Conservation (phyloP, 148 eudicot species). For the Vaccinium corymbosum region DNA sequence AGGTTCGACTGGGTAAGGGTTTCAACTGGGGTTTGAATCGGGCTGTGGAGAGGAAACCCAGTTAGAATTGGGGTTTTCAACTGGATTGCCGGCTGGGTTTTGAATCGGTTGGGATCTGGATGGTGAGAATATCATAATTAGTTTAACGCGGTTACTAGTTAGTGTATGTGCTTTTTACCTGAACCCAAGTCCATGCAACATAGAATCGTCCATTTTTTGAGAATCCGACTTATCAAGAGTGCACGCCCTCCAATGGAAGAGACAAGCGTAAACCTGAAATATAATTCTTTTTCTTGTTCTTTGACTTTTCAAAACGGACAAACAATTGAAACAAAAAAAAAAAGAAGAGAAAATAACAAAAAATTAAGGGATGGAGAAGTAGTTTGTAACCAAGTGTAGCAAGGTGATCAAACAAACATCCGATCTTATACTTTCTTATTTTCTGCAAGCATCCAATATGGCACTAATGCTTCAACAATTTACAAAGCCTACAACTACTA, state of each 20-base stretch:
- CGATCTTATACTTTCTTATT: neutral
- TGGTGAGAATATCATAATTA: too few species aligned
- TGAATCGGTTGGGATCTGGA: too few species aligned
- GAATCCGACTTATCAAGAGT: neutral
- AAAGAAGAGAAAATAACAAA: neutral
- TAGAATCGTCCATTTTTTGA: neutral
- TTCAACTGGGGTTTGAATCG: too few species aligned
- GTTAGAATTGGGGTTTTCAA: too few species aligned
- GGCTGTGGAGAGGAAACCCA: too few species aligned
- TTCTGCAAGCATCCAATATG: neutral
- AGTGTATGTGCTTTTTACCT: too few species aligned
- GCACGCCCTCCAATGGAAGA: neutral
- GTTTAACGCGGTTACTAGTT: too few species aligned
- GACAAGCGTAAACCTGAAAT: neutral
- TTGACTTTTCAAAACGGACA: neutral
- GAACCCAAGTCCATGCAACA: too few species aligned
- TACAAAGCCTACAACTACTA: constrained; percentile 1
- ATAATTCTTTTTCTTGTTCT: neutral
- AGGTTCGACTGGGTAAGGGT: too few species aligned
- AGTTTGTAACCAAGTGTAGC: neutral
- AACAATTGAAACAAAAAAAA: neutral
- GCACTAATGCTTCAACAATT: constrained; percentile 1
- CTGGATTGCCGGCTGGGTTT: too few species aligned
- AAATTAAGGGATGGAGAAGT: too few species aligned
- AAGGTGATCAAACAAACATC: neutral